Base-by-base conservation (phyloP, 2,329 filamentous ascomycete species). In the Hypoxylon sp. region DNA sequence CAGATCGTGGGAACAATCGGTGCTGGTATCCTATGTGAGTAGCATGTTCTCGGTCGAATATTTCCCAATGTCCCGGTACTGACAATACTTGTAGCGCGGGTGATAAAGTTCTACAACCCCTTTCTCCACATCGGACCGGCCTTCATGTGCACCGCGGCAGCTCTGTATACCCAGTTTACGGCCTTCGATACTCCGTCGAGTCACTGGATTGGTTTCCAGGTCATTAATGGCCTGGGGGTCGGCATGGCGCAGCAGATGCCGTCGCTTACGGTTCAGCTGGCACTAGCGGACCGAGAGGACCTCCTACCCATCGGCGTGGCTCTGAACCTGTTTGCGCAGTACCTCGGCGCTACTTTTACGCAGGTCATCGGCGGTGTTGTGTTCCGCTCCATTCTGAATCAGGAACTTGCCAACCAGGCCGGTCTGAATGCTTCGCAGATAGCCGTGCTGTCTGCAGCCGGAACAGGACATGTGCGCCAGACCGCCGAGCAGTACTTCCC, bases 191-290 rank as follows among this genome's bases (percentile, higher is more conserved):
- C 47, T 5, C 47, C 47, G 4, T 31, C 47, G 3, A 42, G 47
- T 18, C 47, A 42, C n/a, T 50, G 47, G 47, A 50, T 50, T 18
- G 47, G 47, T 8, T 50, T 50, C 37, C 47, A 50, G 37, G 37
- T 50, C n/a, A 50, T 50, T 7, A 37, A 42, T 13, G 47, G 47
- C 2, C 29, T 50, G 11, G 47, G 47, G 7, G 47, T 50, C 31
- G 47, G 47, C 18, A 41, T 50, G 24, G 38, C 35, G 2, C 38
- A 41, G 26, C 47, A 50, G 26, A 50, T 50, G 37, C 47, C 47
- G n/a, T 50, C 47, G 7, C 27, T 50, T 13, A 50, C 37, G 7
- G 37, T 50, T 23, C 47, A 50, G 15, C 15, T 42, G 24, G 37
- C 47, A 20, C 47, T 50, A 3, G 20, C 27, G 4, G 47, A 50